Base-by-base conservation (phyloP, 306 rosid species). In the Inga laurina region DNA sequence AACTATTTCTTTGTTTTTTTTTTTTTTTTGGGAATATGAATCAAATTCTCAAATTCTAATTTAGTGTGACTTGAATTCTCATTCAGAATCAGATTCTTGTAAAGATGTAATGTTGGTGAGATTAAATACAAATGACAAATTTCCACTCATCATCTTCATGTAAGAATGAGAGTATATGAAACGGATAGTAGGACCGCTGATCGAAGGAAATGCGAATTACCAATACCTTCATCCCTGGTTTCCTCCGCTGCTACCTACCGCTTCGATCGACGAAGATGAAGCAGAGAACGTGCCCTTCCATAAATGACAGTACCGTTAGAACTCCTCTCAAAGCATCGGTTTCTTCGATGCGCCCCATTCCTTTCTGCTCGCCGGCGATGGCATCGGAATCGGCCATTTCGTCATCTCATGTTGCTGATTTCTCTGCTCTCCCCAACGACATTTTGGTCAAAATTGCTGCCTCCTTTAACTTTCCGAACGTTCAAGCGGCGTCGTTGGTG, bases 381-480 rank as follows among this genome's bases (percentile, higher is more conserved):
- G 45, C 87, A 24, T 69, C 84, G 3, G 3, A 81, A 21, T 10
- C 84, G 0, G 9, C 56, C 7, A 54, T 62, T 0, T 45, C 87
- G 30, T 34, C 89, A 0, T 7, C 48, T 4, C 79, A 70, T 24
- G 61, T 7, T 44, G 78, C 16, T 4, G 88, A 91, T 83, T 95
- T 90, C 90, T 91, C 99, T 1, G 70, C 88, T 12, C 93, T 95
- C 5, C 97, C 98, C 0, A 85, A 85, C 81, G 99, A 95, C 52
- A 79, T 95, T n/a, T 70, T 95, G 4, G 14, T 70, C 8, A 93
- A 77, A 81, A 89, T 92, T 68, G 91, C 86, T 0, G 90, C 89
- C 11, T 86, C 91, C 22, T 93, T 92, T 79, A 88, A 87, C 83
- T 87, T 82, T 18, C 93, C 90, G 0, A 89, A 85, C 85, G 91